These are phyloP conservation scores for Plasmodium gonderi DNA, from an alignment of 169 alveolate genomes.

Conservation along the genomic window DNA sequence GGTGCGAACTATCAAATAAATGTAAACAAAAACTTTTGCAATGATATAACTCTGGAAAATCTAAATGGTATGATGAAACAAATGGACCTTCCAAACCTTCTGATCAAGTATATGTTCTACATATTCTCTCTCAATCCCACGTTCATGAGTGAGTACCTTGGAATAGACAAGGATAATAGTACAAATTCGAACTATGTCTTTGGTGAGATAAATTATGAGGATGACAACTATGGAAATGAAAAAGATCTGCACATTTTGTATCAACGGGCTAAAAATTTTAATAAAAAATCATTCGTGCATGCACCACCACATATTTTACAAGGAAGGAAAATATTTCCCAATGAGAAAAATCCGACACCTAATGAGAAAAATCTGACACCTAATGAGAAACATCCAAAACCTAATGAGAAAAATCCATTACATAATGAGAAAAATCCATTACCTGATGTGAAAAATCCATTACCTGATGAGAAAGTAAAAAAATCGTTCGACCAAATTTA, in stretches of 20 bases:
- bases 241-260: background rate
- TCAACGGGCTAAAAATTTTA: background rate
- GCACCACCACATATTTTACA: background rate
- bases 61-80: conserved; percentile 6
- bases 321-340: background rate
- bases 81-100: background rate
- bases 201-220: too few species aligned
- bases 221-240: background rate
- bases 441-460: too few species aligned
- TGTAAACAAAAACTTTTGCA: conserved; percentile 3
- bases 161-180: background rate
- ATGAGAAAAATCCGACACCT: background rate
- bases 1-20: background rate
- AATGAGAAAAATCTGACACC: background rate
- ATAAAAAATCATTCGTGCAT: background rate
- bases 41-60: background rate
- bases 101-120: conserved; percentile 14
- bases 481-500: background rate
- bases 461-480: background rate
- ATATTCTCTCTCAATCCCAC: background rate
- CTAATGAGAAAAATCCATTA: background rate
- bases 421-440: too few species aligned
- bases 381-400: background rate
- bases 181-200: background rate
- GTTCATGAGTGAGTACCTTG: background rate